Base-by-base conservation (phyloP, 208 protist genomes). In the Crithidia sp. region DNA sequence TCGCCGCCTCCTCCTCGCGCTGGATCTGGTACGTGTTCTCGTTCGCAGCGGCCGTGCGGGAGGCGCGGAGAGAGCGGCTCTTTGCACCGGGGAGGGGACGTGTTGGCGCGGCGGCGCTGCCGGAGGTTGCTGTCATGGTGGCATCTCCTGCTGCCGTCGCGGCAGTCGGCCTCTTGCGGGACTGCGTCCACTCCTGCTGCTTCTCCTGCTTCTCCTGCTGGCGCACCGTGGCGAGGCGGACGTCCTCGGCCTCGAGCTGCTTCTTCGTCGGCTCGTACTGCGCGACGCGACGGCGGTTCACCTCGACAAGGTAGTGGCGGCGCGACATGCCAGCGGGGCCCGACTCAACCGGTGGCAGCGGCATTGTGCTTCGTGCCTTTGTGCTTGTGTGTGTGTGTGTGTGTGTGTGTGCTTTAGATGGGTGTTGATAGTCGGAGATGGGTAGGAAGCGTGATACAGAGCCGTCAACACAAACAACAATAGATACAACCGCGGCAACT, bases 271-370 rank as follows among this genome's bases (percentile, higher is more conserved):
- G 80, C 49, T 60, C 88, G 67, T 84, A 89, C 56, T 80, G 75
- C 17, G 79, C 77, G 7, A 84, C 77, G 44, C 89, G 88, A 19
- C 81, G 72, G 19, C 87, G 91, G 75, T 96, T 94, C 55, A 71
- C 81, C 81, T 94, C 89, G 5, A 96, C 91, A 14, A 96, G 87
- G 76, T 86, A 90, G 73, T 96, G 76, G 61, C 83, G 86, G 28
- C 91, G 88, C 49, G 76, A 84, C 91, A 96, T 96, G 68, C 65
- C 83, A 19, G 69, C 74, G 9, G 80, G 74, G 16, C 85, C 85
- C 10, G 76, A 67, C 68, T 90, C 88, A 70, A 94, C 60, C 13
- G 91, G 91, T 12, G 86, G 91, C 5, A 89, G 69, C 49, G 67
- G 53, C 67, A 87, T 71, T 73, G 84, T 85, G 36, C 16, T 47